phyloP scores from a whole-genome alignment of 106 monocot genomes.

The Dioscorea dumetorum region DNA sequence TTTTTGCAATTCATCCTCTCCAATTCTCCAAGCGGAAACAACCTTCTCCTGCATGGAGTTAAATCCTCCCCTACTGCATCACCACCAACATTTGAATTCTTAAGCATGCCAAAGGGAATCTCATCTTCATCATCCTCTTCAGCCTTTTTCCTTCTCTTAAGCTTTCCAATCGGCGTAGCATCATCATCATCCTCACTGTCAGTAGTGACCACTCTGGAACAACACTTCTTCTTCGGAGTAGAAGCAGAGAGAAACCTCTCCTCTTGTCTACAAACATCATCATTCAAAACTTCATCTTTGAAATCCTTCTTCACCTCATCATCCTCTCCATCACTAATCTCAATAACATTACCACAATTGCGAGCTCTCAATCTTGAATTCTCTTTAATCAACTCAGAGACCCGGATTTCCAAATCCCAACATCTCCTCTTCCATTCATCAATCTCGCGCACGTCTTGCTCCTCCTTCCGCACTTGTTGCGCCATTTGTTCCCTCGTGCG shows the following conservation, averaged over 20 bases:
- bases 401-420: slow-evolving; percentile 9
- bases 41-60: slow-evolving; percentile 11
- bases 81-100: background rate
- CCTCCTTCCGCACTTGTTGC: too few relatives aligned
- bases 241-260: slow-evolving; percentile 3
- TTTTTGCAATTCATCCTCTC: background rate
- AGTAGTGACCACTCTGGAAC: slow-evolving; percentile 16
- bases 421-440: background rate
- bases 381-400: slow-evolving; percentile 11
- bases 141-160: slow-evolving; percentile 8
- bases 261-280: background rate
- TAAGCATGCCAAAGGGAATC: slow-evolving; percentile 13
- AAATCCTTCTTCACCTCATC: background rate
- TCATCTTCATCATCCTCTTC: slow-evolving; percentile 10
- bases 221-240: slow-evolving; percentile 30
- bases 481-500: too few relatives aligned
- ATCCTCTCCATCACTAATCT: slow-evolving; percentile 22
- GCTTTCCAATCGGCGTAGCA: background rate
- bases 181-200: slow-evolving; percentile 31
- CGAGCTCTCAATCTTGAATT: background rate
- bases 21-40: slow-evolving; percentile 16
- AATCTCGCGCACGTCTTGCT: too few relatives aligned
- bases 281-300: background rate
- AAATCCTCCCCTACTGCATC: background rate
- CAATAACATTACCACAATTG: slow-evolving; percentile 2